phyloP scores from a whole-genome alignment of 1,284 basidiomycete genomes.

The Apiotrichum veenhuisii region DNA sequence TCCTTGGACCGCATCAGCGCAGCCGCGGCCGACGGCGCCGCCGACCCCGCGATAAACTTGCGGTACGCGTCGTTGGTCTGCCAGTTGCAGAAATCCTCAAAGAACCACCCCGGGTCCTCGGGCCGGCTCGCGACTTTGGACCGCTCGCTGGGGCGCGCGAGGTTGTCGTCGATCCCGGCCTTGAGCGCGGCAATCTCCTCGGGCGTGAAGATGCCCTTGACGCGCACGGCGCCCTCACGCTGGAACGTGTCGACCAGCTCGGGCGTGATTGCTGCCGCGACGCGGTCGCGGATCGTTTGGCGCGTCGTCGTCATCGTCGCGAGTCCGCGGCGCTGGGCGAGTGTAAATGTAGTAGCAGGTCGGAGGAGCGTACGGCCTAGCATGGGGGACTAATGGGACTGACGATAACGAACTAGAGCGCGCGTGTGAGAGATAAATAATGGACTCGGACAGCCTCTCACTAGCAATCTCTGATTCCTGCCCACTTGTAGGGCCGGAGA shows the following conservation, averaged over 20 bases:
- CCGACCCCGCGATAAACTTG: slow-evolving; percentile 10
- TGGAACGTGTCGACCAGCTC: slow-evolving; percentile 5
- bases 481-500: no score
- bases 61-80: slow-evolving; percentile 2
- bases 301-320: background rate
- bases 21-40: slow-evolving; percentile 10
- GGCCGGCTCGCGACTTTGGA: slow-evolving; percentile 13
- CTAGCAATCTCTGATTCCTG: no score
- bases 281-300: slow-evolving; percentile 4
- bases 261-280: slow-evolving; percentile 11
- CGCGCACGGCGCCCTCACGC: slow-evolving; percentile 11
- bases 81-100: slow-evolving; percentile 24
- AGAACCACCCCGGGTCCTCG: slow-evolving; percentile 19
- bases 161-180: slow-evolving; percentile 12
- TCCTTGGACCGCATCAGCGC: slow-evolving; percentile 6
- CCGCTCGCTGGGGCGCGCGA: background rate
- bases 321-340: background rate
- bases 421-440: no score
- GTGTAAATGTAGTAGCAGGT: background rate
- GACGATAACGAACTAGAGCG: no score
- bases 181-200: slow-evolving; percentile 8
- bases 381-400: no score
- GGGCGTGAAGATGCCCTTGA: slow-evolving; percentile 14
- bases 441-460: no score
- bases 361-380: background rate